These are phyloP conservation scores for Sclerotinia borealis DNA, from an alignment of 2,329 filamentous ascomycete species.

Conservation along the genomic window DNA sequence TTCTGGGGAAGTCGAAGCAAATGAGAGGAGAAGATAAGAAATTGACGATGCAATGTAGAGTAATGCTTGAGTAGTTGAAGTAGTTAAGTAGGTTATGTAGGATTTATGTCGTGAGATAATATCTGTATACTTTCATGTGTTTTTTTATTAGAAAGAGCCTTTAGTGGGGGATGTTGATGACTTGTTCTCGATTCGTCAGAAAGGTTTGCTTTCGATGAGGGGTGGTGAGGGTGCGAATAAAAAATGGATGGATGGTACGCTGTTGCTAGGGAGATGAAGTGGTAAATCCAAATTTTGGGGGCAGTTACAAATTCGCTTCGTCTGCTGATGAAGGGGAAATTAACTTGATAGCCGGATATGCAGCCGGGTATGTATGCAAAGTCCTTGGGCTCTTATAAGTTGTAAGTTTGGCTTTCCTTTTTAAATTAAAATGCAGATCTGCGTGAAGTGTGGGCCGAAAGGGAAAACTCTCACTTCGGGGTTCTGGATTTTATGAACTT, in stretches of 20 bases:
- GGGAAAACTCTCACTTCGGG: constrained; percentile 1
- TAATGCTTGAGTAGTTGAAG: too few species aligned
- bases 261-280: constrained; percentile 4
- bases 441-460: constrained; percentile 3
- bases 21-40: neutral
- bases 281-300: neutral
- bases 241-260: constrained; percentile 6
- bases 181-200: neutral
- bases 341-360: neutral
- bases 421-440: neutral
- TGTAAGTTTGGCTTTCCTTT: neutral
- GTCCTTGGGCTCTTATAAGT: constrained; percentile 7
- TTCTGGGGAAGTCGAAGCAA: neutral
- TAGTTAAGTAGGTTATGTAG: too few species aligned
- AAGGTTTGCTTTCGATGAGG: neutral
- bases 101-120: neutral
- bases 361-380: neutral
- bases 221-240: neutral
- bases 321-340: constrained; percentile 11
- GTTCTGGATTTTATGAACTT: neutral
- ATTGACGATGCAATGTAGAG: neutral
- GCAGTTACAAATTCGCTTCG: neutral
- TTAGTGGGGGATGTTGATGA: neutral
- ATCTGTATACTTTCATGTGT: neutral
- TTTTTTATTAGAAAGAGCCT: neutral